Evolutionary conservation across 2,329 filamentous ascomycete genomes (phyloP).

Genomic region (Zarea fungicola): DNA sequence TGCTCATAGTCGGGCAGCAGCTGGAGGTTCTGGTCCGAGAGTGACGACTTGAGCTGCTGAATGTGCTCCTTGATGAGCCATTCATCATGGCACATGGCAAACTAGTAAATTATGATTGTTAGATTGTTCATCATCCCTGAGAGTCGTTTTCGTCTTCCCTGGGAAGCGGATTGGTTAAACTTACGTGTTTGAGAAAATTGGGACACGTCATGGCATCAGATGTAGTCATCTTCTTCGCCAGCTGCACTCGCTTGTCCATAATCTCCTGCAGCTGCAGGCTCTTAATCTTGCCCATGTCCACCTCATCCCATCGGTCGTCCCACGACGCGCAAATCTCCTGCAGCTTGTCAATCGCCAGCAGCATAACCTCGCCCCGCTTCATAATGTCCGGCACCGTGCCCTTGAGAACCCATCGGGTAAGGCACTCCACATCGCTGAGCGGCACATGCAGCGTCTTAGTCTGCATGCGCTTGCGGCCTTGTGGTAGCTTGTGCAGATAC

Average conservation of each 20-base stretch:
- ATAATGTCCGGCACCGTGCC: constrained; percentile 57
- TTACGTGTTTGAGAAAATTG: constrained; percentile 80
- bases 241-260: constrained; percentile 63
- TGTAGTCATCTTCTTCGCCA: constrained; percentile 57
- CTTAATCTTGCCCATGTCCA: constrained; percentile 76
- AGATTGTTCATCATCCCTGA: no score
- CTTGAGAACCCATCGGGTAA: constrained; percentile 64
- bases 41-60: constrained; percentile 74
- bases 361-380: constrained; percentile 42
- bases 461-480: constrained; percentile 60
- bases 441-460: constrained; percentile 65
- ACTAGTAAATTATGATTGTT: constrained; percentile 53
- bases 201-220: constrained; percentile 66
- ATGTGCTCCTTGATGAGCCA: constrained; percentile 97
- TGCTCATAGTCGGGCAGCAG: constrained; percentile 96
- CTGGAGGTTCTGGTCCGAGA: constrained; percentile 95
- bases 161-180: no score
- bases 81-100: constrained; percentile 92
- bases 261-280: constrained; percentile 77
- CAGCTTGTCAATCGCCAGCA: constrained; percentile 62
- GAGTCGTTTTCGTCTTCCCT: no score
- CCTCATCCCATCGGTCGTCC: constrained; percentile 76
- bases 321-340: constrained; percentile 66
- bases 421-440: constrained; percentile 73
- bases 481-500: constrained; percentile 63